Base-by-base conservation (phyloP, 2,329 filamentous ascomycete genomes). In the Exserohilum turcica region DNA sequence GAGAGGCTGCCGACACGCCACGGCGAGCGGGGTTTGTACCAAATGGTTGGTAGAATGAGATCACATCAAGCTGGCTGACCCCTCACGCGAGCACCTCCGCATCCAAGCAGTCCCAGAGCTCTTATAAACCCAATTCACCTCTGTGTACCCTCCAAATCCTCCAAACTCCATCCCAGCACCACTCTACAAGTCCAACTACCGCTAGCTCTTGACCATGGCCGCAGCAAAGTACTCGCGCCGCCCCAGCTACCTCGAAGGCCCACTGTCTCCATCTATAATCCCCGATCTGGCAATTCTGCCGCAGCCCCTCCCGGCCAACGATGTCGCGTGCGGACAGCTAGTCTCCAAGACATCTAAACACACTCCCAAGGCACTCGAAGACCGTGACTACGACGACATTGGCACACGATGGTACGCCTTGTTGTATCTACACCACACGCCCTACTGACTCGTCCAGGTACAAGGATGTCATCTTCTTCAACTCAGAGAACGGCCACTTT, bases 361-460 rank as follows among this genome's bases (percentile, higher is more conserved):
- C 45, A 60, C 60, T 5, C 59, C 70, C n/a, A 54, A 64, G 7
- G 55, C 52, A 2, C 66, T 74, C 33, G 59, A 65, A 47, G 66
- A 73, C 58, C 63, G 67, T 40, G 68, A 74, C 66, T 74, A 66
- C 58, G 70, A 73, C 37, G 71, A 74, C 51, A 56, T 69, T 24
- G 70, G 69, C 57, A 66, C 65, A 2, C 61, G 63, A 43, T 74
- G 70, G 70, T 72, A 57, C 2, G 45, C 18, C 3, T 27, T n/a
- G 10, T 12, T 15, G 8, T 10, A 37, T 37, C 24, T 19, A 24
- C 32, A 35, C 15, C 6, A 6, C 5, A 5, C 7, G 16, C 19
- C 12, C 10, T 39, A 42, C 37, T 54, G 12, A 57, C 27, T 6
- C 15, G 0, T 3, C 27, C 21, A 57, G 54, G 54, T 57, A 73